Base-by-base conservation (phyloP, 169 alveolate genomes). In the Eimeria acervulina region DNA sequence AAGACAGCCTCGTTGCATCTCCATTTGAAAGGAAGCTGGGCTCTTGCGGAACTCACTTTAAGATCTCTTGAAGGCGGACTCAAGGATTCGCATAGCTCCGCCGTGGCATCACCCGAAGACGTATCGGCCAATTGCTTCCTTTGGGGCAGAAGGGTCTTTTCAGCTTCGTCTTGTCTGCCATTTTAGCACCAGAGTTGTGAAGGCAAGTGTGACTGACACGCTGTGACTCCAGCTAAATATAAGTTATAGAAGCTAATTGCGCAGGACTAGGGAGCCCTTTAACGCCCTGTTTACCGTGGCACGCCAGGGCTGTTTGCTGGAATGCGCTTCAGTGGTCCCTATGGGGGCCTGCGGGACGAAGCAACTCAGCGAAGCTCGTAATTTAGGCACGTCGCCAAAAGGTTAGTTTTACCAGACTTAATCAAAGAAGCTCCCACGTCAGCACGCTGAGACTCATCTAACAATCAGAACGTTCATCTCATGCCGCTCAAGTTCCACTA, bases 301-400 rank as follows among this genome's bases (percentile, higher is more conserved):
- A 72, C 51, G 47, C 83, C 83, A 36, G 83, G 78, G 78, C 78
- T 66, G 44, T 31, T 21, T 72, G 47, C 52, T 21, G 83, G 83
- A 72, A 36, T 28, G 15, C 83, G n/a, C 31, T 33, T 33, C 81
- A 78, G 33, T 42, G 88, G 88, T 42, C 88, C 88, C 88, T 78
- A 78, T 78, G 88, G 88, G 88, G 63, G 88, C 88, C 63, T 78
- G 88, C 63, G 88, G 88, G 38, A n/a, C 88, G 44, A 78, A 78
- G 63, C 66, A 42, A 78, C 66, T 78, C 21, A 78, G 40, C 88
- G 88, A 66, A 26, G 63, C 40, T 47, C 88, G 88, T 78, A 42
- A 44, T n/a, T 66, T 78, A 26, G 63, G 66, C n/a, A 47, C 55
- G 38, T 78, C 88, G 63, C 88, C 66, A 78, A 4, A 42, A 42